Evolutionary conservation across 768 basidiomycete genomes (phyloP), one percentile per base, ranked within the genome.

Genomic region (Termitomyces sp.): DNA sequence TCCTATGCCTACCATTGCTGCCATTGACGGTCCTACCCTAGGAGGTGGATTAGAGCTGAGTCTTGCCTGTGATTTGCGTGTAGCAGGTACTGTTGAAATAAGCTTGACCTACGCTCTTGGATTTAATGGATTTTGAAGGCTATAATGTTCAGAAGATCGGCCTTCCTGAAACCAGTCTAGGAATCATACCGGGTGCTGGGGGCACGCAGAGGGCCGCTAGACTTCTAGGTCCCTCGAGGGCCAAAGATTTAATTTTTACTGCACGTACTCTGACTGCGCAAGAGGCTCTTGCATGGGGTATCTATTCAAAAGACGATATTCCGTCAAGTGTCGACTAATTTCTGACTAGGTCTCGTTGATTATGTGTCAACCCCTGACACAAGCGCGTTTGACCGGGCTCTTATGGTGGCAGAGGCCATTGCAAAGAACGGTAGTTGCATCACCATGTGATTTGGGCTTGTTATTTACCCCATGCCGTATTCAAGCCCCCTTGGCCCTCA

Each of bases 41-140:
- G 94, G 94, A 10, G 94, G 94, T n/a, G 94, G 94, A 2, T 77
- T 94, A 28, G 94, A 98, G 70, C 70, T 97, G 56, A 80, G 87
- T 56, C 78, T 98, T 52, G 88, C 91, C 2, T 96, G 93, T 71
- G 94, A 98, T 75, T 70, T 98, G 64, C 83, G 94, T 34, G 86
- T 96, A 27, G 94, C 89, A 58, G 91, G 94, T 93, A 70, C 56
- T 71, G 39, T 49, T 21, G 21, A 30, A 17, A 5, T 12, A 39
- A 27, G n/a, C n/a, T 28, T 51, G 11, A 21, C 16, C 28, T n/a
- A 25, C 32, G 27, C 19, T 44, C 5, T 8, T 19, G 25, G 35
- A 37, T 17, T 50, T 57, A 40, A 47, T 52, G 37, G 6, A 25
- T 35, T 56, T 49, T 51, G 11, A 62, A 90, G 87, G 79, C 1